Evolutionary conservation across 2,329 filamentous ascomycete genomes (phyloP).

Genomic region (Xylariaceae sp.): DNA sequence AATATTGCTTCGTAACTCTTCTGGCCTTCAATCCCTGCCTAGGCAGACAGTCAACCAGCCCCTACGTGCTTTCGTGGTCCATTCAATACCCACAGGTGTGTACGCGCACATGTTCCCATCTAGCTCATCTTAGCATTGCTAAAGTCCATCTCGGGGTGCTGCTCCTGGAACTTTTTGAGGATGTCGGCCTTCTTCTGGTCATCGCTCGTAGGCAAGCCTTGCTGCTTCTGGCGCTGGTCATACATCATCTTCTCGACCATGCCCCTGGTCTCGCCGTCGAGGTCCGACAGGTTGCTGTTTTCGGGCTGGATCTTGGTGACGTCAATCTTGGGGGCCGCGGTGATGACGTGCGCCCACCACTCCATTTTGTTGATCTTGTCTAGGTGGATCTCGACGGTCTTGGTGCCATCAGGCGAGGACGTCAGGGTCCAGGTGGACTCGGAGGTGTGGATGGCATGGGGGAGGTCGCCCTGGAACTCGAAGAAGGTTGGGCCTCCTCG

Average conservation of each 20-base stretch:
- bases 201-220: conserved; percentile 81
- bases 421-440: conserved; percentile 94
- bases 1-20: too few species aligned
- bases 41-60: too few species aligned
- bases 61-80: too few species aligned
- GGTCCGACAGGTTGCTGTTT: conserved; percentile 82
- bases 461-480: conserved; percentile 69
- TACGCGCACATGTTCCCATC: conserved; percentile 2
- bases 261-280: conserved; percentile 88
- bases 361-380: conserved; percentile 97
- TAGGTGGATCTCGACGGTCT: conserved; percentile 73
- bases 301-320: conserved; percentile 93
- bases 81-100: neutral
- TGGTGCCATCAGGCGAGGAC: conserved; percentile 63
- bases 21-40: too few species aligned
- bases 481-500: too few species aligned
- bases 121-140: conserved; percentile 64
- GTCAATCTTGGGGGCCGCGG: conserved; percentile 83
- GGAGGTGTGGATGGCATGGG: conserved; percentile 73
- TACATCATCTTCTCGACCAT: conserved; percentile 99
- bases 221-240: conserved; percentile 95
- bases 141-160: conserved; percentile 72
- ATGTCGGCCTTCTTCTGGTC: conserved; percentile 95
- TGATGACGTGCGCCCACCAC: conserved; percentile 96
- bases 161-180: conserved; percentile 83